phyloP scores from a whole-genome alignment of 306 rosid species.

The Luffa aegyptiaca region DNA sequence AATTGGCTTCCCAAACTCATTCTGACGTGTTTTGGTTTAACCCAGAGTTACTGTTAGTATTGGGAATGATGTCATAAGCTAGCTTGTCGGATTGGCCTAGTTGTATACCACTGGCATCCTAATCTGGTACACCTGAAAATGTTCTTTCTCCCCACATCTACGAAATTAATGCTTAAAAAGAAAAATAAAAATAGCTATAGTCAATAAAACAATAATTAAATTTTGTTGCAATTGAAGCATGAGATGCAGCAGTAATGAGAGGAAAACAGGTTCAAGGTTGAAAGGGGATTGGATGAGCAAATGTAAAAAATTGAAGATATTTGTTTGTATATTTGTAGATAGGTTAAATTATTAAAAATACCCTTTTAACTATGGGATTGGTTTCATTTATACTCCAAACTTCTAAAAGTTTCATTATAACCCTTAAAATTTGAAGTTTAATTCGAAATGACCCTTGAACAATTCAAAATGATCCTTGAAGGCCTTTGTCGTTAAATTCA shows the following conservation, averaged over 20 bases:
- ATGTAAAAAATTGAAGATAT: background rate
- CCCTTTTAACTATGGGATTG: no score
- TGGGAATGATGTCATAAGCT: background rate
- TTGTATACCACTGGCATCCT: slow-evolving; percentile 2
- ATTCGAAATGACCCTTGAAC: no score
- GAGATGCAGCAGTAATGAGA: background rate
- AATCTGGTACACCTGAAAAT: slow-evolving; percentile 3
- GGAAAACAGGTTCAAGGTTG: background rate
- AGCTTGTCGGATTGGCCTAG: background rate
- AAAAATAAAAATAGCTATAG: background rate
- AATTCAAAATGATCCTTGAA: no score
- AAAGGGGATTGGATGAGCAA: background rate
- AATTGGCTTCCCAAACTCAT: background rate
- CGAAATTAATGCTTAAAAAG: background rate
- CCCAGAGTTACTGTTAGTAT: background rate
- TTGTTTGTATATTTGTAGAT: background rate
- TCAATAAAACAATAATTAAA: background rate
- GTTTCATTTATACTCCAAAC: no score
- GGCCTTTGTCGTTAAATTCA: no score
- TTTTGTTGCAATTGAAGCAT: background rate
- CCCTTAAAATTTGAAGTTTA: no score
- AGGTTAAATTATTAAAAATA: background rate
- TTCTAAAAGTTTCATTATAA: no score
- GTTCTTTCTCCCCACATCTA: background rate
- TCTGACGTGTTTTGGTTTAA: background rate